These are phyloP conservation scores for Alternaria triticina DNA, from an alignment of 2,329 filamentous ascomycete genomes.

Conservation along the genomic window DNA sequence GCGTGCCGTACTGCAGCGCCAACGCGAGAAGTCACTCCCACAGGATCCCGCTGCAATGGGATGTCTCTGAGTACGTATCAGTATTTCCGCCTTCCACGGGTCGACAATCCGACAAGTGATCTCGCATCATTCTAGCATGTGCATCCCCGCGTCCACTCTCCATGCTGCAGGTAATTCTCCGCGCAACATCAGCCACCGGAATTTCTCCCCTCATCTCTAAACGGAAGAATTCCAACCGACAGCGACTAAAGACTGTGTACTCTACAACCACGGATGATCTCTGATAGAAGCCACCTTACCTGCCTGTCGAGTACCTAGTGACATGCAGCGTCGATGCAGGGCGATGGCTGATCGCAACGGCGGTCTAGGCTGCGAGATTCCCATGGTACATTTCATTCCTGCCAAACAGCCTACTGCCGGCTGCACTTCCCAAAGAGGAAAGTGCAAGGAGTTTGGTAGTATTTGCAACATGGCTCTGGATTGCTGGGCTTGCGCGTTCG, in stretches of 20 bases:
- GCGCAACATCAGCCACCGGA: neutral
- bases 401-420: neutral
- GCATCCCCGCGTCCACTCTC: neutral
- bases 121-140: neutral
- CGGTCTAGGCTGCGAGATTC: slow-evolving; percentile 3
- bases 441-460: neutral
- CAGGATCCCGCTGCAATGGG: neutral
- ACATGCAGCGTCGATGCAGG: neutral
- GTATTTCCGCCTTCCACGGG: neutral
- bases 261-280: neutral
- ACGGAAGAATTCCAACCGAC: neutral
- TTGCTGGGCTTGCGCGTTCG: neutral
- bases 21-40: neutral
- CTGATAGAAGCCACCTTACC: neutral
- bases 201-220: neutral
- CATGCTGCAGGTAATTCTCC: slow-evolving; percentile 5
- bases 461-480: neutral
- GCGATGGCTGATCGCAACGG: slow-evolving; percentile 4
- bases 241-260: neutral
- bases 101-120: neutral
- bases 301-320: neutral
- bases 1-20: neutral
- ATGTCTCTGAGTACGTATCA: neutral
- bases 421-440: slow-evolving; percentile 2
- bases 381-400: neutral